phyloP scores from a whole-genome alignment of 106 monocot genomes.

The Dendrobium chrysotoxum region DNA sequence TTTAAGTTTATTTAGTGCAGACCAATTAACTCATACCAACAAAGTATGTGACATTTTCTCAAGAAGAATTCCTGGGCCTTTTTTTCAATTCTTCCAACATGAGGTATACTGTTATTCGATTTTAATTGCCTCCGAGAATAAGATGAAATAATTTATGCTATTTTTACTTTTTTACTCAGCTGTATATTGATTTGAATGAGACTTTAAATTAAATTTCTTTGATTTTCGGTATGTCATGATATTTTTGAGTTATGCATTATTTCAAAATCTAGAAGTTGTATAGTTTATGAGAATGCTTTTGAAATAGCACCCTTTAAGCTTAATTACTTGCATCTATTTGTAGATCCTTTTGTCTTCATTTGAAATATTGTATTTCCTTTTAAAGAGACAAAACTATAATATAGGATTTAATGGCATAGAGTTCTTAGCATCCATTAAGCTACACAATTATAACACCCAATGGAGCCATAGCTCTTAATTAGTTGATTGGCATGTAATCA shows the following conservation, averaged over 20 bases:
- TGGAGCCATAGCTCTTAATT: not conserved
- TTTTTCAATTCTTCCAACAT: slow-evolving; percentile 23
- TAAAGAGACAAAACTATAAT: not conserved
- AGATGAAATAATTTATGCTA: not conserved
- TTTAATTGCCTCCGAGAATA: not conserved
- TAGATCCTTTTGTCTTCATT: not conserved
- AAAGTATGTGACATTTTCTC: slow-evolving; percentile 15
- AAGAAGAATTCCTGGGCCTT: slow-evolving; percentile 8
- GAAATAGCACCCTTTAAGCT: not conserved
- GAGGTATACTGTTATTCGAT: slow-evolving; percentile 18
- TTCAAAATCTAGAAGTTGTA: not conserved
- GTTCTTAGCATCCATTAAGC: not conserved
- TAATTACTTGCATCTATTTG: not conserved
- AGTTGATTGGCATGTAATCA: not conserved
- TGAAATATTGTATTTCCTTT: not conserved
- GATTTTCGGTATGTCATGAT: not conserved
- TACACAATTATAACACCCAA: not conserved
- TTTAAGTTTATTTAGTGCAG: slow-evolving; percentile 11
- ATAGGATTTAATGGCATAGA: not conserved
- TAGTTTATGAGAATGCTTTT: slow-evolving; percentile 1
- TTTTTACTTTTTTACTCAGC: not conserved
- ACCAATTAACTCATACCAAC: slow-evolving; percentile 17
- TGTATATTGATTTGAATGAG: not conserved
- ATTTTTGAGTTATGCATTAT: not conserved
- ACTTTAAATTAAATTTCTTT: not conserved